Percentiles rank a stretch among this genome's conserved stretches.
phyloP scores from a whole-genome alignment of 2,329 filamentous ascomycete species.

The Diaporthe citrichinensis region DNA sequence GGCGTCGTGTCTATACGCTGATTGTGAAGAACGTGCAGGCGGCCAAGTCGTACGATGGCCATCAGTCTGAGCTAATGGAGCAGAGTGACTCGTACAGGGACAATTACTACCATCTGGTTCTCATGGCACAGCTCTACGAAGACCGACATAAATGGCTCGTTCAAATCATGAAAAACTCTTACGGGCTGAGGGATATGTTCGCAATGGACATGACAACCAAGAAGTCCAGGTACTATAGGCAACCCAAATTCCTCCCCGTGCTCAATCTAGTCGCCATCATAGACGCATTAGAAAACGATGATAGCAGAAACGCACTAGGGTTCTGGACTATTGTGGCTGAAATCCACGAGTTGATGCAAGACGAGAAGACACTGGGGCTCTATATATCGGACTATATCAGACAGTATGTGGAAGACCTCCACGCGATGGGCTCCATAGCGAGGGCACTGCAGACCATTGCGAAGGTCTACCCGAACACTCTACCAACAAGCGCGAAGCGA shows the following conservation, averaged over 20 bases:
- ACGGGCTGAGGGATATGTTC: background rate
- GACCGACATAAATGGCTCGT: background rate
- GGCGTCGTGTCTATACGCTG: background rate
- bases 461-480: background rate
- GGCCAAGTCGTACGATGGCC: background rate
- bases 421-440: background rate
- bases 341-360: background rate
- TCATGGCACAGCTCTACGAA: background rate
- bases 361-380: background rate
- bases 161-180: background rate
- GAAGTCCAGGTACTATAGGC: background rate
- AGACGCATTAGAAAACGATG: background rate
- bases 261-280: background rate
- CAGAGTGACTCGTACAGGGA: background rate
- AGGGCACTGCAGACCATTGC: background rate
- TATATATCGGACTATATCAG: background rate
- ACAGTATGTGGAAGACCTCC: background rate
- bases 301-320: background rate
- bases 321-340: background rate
- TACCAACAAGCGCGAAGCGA: background rate
- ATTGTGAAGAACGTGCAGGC: background rate
- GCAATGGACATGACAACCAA: background rate
- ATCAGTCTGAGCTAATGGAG: background rate
- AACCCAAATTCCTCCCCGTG: background rate
- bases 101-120: background rate